phyloP scores from a whole-genome alignment of 208 protist genomes.

The Leishmania aethiopica region DNA sequence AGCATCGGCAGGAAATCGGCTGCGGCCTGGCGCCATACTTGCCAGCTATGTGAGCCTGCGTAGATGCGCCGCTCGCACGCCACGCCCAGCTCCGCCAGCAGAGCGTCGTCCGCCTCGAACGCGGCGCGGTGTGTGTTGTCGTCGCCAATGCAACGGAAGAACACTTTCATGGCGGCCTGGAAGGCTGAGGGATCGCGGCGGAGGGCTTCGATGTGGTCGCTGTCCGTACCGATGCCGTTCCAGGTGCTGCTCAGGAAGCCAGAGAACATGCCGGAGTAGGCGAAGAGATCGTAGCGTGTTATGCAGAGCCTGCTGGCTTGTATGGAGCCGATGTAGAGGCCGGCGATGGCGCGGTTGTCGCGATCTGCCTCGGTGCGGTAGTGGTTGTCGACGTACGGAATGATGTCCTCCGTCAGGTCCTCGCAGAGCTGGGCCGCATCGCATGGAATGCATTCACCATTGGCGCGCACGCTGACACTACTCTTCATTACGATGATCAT shows the following conservation, averaged over 20 bases:
- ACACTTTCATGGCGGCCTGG: conserved; percentile 19
- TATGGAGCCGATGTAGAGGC: conserved; percentile 39
- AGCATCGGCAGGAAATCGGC: conserved; percentile 32
- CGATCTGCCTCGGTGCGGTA: conserved; percentile 31
- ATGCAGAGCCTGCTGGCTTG: conserved; percentile 28
- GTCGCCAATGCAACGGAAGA: conserved; percentile 31
- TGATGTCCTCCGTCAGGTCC: conserved; percentile 33
- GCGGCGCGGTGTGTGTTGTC: conserved; percentile 5
- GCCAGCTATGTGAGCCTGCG: conserved; percentile 36
- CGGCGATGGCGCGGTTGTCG: conserved; percentile 33
- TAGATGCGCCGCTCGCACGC: conserved; percentile 32
- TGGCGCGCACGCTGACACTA: background rate
- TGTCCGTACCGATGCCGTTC: conserved; percentile 12
- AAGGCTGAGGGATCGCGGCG: conserved; percentile 16
- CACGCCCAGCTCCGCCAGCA: conserved; percentile 33
- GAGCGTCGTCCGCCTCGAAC: conserved; percentile 29
- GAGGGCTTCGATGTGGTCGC: conserved; percentile 30
- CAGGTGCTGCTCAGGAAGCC: conserved; percentile 31
- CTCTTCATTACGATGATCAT: conserved; percentile 14
- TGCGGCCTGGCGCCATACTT: conserved; percentile 36
- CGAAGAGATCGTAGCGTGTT: conserved; percentile 30
- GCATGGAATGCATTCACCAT: conserved; percentile 1
- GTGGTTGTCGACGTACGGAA: conserved; percentile 36
- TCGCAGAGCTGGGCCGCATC: conserved; percentile 11
- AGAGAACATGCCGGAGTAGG: conserved; percentile 33